A percentile compares a stretch with the other conserved stretches of the same genome.
Evolutionary conservation across 345 rosid species (phyloP).

Genomic region (Eutrema japonicum): DNA sequence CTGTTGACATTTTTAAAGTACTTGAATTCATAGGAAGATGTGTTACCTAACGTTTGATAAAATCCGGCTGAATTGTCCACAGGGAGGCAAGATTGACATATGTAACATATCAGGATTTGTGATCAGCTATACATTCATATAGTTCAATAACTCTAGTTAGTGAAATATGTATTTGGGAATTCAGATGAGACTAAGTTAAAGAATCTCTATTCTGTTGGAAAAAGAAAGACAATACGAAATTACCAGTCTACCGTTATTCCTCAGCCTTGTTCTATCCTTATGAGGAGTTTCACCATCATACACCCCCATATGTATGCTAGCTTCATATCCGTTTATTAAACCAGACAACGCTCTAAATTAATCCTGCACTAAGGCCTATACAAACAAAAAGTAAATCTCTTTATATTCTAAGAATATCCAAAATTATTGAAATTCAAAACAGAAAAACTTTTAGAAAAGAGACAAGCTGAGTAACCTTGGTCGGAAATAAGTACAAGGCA

Average conservation of each 20-base stretch:
- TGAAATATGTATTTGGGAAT: slow-evolving; percentile 28
- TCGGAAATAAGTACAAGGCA: slow-evolving; percentile 91
- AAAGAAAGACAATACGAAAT: slow-evolving; percentile 34
- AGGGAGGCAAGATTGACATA: slow-evolving; percentile 79
- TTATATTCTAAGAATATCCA: too few relatives aligned
- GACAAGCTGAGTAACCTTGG: slow-evolving; percentile 45
- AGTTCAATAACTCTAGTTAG: slow-evolving; percentile 29
- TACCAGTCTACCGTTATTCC: slow-evolving; percentile 83
- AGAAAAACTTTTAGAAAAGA: too few relatives aligned
- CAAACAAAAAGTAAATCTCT: too few relatives aligned
- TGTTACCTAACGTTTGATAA: slow-evolving; percentile 80
- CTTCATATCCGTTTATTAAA: slow-evolving; percentile 51
- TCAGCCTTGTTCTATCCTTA: slow-evolving; percentile 68
- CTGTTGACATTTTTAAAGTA: background rate
- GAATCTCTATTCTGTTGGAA: slow-evolving; percentile 30
- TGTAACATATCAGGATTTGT: slow-evolving; percentile 99
- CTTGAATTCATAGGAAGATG: slow-evolving; percentile 12
- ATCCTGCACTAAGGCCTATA: slow-evolving; percentile 88
- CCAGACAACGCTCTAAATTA: slow-evolving; percentile 66
- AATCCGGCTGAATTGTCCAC: slow-evolving; percentile 74
- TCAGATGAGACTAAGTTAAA: slow-evolving; percentile 19
- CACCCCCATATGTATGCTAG: too few relatives aligned
- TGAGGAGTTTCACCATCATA: slow-evolving; percentile 30
- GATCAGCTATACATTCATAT: slow-evolving; percentile 68
- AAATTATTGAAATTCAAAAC: too few relatives aligned